These are phyloP conservation scores for Vanrija sp. DNA, from an alignment of 1,284 basidiomycete genomes.

Conservation along the genomic window DNA sequence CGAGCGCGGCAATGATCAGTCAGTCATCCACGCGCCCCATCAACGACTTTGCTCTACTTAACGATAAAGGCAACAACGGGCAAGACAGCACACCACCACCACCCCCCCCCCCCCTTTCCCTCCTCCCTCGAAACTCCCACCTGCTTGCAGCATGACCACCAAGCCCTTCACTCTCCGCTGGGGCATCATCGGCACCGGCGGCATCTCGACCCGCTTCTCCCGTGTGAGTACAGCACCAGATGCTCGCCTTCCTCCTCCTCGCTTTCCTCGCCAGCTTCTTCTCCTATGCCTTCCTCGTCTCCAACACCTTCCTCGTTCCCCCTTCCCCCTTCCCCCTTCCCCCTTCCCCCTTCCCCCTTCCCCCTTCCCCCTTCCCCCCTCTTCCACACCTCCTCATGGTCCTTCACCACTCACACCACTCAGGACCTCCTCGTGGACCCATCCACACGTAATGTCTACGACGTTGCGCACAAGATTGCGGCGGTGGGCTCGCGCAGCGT, in stretches of 20 bases:
- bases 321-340: background rate
- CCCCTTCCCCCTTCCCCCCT: background rate
- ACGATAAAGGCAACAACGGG: too few relatives aligned
- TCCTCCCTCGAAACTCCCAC: background rate
- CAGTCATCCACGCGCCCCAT: background rate
- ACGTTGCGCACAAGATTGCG: constrained; percentile 69
- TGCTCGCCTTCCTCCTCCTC: background rate
- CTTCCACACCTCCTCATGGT: too few relatives aligned
- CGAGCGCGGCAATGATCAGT: background rate
- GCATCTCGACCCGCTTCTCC: constrained; percentile 39
- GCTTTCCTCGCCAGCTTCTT: too few relatives aligned
- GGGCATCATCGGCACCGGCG: constrained; percentile 51
- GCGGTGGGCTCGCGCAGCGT: constrained; percentile 75
- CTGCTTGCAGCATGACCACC: background rate
- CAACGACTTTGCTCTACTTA: background rate
- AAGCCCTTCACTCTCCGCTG: constrained; percentile 35
- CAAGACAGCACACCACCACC: background rate
- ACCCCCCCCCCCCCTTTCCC: background rate
- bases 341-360: background rate
- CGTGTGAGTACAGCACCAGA: constrained; percentile 19
- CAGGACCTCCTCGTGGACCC: constrained; percentile 37
- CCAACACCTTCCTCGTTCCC: background rate
- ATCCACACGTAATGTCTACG: constrained; percentile 58
- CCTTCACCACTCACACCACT: constrained; percentile 12
- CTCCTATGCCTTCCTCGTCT: background rate